Percentiles rank a stretch among this genome's conserved stretches.
Evolutionary conservation across 257 asterid species (phyloP).

Genomic region (Solanum arcanum): DNA sequence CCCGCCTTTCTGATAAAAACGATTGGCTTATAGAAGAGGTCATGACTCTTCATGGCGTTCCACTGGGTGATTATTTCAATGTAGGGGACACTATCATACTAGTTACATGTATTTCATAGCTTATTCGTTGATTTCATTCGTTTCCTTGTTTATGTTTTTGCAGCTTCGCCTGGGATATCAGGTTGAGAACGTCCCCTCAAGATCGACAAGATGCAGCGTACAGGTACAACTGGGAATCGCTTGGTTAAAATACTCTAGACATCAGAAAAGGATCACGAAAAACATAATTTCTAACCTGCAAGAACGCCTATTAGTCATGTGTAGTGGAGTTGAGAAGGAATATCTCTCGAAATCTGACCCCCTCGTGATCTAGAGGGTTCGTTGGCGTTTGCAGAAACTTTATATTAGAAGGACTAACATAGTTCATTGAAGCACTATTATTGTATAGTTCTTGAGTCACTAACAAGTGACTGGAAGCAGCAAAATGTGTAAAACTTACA

Average conservation of each 20-base stretch:
- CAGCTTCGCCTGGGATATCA: constrained; percentile 91
- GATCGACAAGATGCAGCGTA: constrained; percentile 69
- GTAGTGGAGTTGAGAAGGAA: constrained; percentile 78
- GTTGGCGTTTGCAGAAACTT: background rate
- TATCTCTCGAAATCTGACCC: constrained; percentile 38
- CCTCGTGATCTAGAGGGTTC: background rate
- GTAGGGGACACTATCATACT: constrained; percentile 27
- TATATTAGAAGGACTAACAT: background rate
- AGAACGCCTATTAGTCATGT: constrained; percentile 72
- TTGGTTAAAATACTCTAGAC: constrained; percentile 68
- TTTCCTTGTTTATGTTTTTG: background rate
- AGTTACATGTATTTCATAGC: background rate
- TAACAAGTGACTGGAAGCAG: background rate
- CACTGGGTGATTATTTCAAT: constrained; percentile 85
- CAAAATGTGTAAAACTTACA: background rate
- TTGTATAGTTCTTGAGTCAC: background rate
- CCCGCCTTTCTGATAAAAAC: constrained; percentile 42
- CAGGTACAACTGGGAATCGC: constrained; percentile 71
- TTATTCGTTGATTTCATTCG: background rate
- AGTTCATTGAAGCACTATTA: background rate
- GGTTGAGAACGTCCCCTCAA: constrained; percentile 63
- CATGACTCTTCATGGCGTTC: constrained; percentile 94
- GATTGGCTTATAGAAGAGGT: constrained; percentile 95
- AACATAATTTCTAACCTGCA: constrained; percentile 61
- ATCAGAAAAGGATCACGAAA: constrained; percentile 73